A percentile compares a stretch with the other conserved stretches of the same genome.
phyloP scores from a whole-genome alignment of 805 yeast genomes.

The Jamesozyma lodderae region DNA sequence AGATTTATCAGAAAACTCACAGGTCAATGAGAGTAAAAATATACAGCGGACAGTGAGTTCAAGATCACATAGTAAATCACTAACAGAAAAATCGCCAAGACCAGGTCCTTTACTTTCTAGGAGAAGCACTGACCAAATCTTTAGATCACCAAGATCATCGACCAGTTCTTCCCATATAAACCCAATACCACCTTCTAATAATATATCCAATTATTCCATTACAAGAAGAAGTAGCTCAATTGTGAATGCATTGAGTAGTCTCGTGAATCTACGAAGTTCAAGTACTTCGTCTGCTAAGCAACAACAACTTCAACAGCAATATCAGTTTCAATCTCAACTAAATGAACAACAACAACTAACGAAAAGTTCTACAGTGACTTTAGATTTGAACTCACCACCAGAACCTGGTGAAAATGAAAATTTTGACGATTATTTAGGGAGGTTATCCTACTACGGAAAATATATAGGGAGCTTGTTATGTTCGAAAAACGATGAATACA shows the following conservation, averaged over 20 bases:
- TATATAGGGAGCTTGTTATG: slow-evolving; percentile 28
- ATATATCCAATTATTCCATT: neutral
- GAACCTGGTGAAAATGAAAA: slow-evolving; percentile 23
- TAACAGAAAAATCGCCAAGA: slow-evolving; percentile 1
- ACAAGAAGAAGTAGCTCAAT: slow-evolving; percentile 30
- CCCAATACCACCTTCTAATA: neutral
- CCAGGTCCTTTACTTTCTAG: neutral
- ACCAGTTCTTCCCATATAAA: neutral
- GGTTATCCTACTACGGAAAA: slow-evolving; percentile 26
- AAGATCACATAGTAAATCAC: slow-evolving; percentile 6
- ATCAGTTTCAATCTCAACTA: too few relatives aligned
- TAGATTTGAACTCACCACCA: slow-evolving; percentile 25
- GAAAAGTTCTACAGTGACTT: slow-evolving; percentile 7
- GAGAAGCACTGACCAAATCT: neutral
- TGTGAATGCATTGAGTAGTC: slow-evolving; percentile 32
- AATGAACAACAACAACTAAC: slow-evolving; percentile 2
- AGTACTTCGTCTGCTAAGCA: slow-evolving; percentile 14
- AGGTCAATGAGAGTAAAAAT: too few relatives aligned
- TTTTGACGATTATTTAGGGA: slow-evolving; percentile 22
- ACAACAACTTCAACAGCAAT: slow-evolving; percentile 3
- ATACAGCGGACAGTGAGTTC: too few relatives aligned
- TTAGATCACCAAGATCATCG: neutral
- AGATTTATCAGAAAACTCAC: too few relatives aligned
- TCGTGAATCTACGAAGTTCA: slow-evolving; percentile 29
- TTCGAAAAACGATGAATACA: slow-evolving; percentile 21